phyloP scores from a whole-genome alignment of 176 grass and related monocot species.

The Areca catechu region DNA sequence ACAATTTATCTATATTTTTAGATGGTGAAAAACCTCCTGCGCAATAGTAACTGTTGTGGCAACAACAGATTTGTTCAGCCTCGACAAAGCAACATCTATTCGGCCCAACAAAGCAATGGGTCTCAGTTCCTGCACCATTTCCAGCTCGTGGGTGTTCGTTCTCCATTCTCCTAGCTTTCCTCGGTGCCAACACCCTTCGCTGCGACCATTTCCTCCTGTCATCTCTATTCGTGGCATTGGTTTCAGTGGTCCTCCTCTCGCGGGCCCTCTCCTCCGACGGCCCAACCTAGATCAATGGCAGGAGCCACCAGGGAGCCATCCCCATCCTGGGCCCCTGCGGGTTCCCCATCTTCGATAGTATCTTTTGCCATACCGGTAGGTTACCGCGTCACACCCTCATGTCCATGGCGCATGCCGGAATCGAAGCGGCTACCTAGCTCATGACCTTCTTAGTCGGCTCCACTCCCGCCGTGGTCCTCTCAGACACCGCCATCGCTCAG shows the following conservation, averaged over 20 bases:
- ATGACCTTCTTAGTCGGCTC: conserved; percentile 66
- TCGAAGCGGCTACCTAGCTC: conserved; percentile 12
- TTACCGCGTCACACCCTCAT: conserved; percentile 46
- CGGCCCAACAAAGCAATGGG: too few relatives aligned
- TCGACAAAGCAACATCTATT: too few relatives aligned
- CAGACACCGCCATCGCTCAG: conserved; percentile 20
- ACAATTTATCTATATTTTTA: too few relatives aligned
- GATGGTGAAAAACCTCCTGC: too few relatives aligned
- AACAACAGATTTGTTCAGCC: too few relatives aligned
- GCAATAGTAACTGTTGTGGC: conserved; percentile 7
- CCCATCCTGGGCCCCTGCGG: conserved; percentile 31
- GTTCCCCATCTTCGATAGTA: conserved; percentile 44
- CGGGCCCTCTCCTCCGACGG: conserved; percentile 50
- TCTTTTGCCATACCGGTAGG: conserved; percentile 33
- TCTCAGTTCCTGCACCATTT: conserved; percentile 25
- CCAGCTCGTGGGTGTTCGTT: conserved; percentile 41
- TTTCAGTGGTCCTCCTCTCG: conserved; percentile 15
- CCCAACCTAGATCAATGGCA: conserved; percentile 34
- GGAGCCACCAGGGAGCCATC: conserved; percentile 16
- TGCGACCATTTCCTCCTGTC: conserved; percentile 20
- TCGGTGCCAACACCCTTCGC: conserved; percentile 28
- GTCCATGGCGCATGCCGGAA: neutral
- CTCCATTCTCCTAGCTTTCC: conserved; percentile 39
- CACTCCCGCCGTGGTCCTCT: conserved; percentile 41
- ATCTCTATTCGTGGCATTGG: conserved; percentile 22